Evolutionary conservation across 2,329 filamentous ascomycete species (phyloP).

Genomic region (Xenosphaeropsis pyriputrescens): DNA sequence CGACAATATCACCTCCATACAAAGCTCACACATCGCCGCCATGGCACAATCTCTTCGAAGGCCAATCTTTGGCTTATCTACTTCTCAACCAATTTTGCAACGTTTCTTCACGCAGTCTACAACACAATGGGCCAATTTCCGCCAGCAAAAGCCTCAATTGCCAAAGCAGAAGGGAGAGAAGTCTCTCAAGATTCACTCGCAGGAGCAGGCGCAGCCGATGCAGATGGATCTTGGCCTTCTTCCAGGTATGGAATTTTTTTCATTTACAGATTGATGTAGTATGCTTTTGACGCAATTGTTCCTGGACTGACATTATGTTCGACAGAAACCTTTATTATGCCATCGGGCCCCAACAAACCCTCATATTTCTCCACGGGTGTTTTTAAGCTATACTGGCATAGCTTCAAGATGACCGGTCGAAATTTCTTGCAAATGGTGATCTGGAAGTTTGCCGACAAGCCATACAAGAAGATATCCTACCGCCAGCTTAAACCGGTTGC

Average conservation of each 20-base stretch:
- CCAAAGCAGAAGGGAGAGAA: too few species aligned
- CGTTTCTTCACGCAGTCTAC: constrained; percentile 7
- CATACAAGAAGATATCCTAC: constrained; percentile 25
- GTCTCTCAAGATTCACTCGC: too few species aligned
- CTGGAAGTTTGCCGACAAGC: constrained; percentile 4
- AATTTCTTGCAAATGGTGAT: constrained; percentile 11
- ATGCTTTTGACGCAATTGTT: too few species aligned
- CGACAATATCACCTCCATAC: too few species aligned
- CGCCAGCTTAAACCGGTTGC: constrained; percentile 33
- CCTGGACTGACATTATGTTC: neutral
- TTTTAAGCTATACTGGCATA: constrained; percentile 13
- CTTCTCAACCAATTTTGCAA: constrained; percentile 4
- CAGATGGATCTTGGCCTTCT: too few species aligned
- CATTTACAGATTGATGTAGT: too few species aligned
- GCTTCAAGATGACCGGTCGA: constrained; percentile 7
- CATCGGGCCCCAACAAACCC: constrained; percentile 15
- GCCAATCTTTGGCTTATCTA: constrained; percentile 7
- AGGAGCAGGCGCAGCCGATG: too few species aligned
- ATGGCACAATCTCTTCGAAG: constrained; percentile 13
- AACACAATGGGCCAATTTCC: constrained; percentile 1
- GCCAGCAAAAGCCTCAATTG: constrained; percentile 1
- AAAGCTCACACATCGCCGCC: neutral
- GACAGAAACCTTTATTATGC: constrained; percentile 22
- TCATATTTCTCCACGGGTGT: constrained; percentile 14
- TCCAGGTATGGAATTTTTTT: too few species aligned